A percentile compares a stretch with the other conserved stretches of the same genome.
These are phyloP conservation scores for Trebouxia sp. DNA, from an alignment of 139 green algal species.

Conservation along the genomic window DNA sequence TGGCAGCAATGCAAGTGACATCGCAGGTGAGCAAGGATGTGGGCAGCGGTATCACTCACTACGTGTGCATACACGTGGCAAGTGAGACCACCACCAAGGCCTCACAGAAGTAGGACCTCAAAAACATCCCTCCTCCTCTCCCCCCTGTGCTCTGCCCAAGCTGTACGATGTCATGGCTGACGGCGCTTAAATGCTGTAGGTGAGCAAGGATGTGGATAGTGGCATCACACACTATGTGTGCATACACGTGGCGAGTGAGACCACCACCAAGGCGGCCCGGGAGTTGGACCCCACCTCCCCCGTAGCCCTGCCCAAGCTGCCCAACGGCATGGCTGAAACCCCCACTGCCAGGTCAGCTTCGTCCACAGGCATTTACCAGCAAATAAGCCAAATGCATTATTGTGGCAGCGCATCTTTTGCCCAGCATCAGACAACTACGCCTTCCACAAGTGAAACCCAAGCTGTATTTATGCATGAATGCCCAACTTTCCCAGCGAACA, in stretches of 20 bases:
- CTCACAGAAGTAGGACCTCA: neutral
- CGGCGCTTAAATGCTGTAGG: neutral
- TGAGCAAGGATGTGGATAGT: slow-evolving; percentile 26
- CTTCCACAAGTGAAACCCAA: too few species aligned
- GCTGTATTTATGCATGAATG: too few species aligned
- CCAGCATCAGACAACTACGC: too few species aligned
- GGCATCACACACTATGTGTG: slow-evolving; percentile 34
- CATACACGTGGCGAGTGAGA: slow-evolving; percentile 21
- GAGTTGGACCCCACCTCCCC: slow-evolving; percentile 21
- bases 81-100: neutral
- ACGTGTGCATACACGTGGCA: neutral
- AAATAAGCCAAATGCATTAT: neutral
- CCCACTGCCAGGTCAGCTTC: slow-evolving; percentile 19
- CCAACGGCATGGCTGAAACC: slow-evolving; percentile 11
- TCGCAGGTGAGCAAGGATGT: slow-evolving; percentile 27
- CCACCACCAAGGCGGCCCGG: neutral
- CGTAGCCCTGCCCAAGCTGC: slow-evolving; percentile 31
- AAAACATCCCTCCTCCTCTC: neutral
- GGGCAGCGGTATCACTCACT: slow-evolving; percentile 16
- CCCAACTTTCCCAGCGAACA: too few species aligned
- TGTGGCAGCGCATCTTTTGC: neutral
- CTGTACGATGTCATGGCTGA: neutral
- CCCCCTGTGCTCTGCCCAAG: slow-evolving; percentile 28
- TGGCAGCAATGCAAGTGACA: neutral
- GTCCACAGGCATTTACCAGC: neutral